These are phyloP conservation scores for Chenopodium album DNA, from an alignment of 148 eudicot species.

Conservation along the genomic window DNA sequence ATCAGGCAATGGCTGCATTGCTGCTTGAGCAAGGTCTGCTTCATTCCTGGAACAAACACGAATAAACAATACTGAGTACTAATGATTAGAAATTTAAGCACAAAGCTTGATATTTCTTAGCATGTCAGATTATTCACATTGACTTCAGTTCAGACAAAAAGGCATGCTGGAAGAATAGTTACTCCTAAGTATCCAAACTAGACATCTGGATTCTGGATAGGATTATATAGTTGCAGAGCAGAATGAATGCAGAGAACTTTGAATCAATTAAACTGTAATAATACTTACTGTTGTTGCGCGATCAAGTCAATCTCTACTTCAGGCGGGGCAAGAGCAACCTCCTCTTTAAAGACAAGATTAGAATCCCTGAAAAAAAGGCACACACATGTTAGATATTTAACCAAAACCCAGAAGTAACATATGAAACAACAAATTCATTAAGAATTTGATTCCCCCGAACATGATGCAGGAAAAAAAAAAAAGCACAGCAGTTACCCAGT, in stretches of 20 bases:
- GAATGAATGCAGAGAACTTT: background rate
- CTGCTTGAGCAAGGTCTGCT: constrained; percentile 11
- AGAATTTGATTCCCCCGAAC: background rate
- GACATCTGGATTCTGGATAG: background rate
- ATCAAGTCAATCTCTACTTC: constrained; percentile 18
- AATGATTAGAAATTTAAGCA: too few species aligned
- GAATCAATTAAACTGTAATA: background rate
- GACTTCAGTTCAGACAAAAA: background rate
- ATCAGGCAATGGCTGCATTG: constrained; percentile 25
- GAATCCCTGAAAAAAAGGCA: constrained; percentile 4
- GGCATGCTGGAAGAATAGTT: too few species aligned
- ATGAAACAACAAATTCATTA: background rate
- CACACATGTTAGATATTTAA: background rate
- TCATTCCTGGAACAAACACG: constrained; percentile 19
- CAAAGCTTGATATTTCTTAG: too few species aligned
- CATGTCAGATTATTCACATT: too few species aligned
- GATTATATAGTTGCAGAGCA: background rate
- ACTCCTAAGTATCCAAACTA: background rate
- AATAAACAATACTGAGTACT: background rate
- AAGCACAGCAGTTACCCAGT: constrained; percentile 25
- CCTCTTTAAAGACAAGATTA: background rate
- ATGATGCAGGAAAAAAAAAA: background rate
- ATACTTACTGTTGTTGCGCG: constrained; percentile 17
- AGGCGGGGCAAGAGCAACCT: constrained; percentile 15
- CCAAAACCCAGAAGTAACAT: background rate